Conservation (phyloP, 1,139 yeast genomes). For the Blastobotrys elegans region DNA sequence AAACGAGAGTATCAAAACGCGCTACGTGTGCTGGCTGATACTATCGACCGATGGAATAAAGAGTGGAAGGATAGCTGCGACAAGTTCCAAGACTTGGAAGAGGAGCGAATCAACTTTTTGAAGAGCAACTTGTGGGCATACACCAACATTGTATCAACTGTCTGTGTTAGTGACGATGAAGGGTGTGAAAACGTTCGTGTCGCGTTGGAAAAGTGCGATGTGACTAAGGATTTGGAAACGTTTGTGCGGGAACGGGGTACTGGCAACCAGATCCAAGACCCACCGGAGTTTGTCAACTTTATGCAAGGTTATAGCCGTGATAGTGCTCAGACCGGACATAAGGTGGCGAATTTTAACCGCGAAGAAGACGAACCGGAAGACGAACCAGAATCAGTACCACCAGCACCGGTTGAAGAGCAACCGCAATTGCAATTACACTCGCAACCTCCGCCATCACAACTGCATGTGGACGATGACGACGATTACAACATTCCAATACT, state of each 20-base stretch:
- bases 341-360: slow-evolving; percentile 31
- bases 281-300: slow-evolving; percentile 50
- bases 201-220: slow-evolving; percentile 63
- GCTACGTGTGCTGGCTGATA: slow-evolving; percentile 55
- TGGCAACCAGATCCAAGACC: slow-evolving; percentile 57
- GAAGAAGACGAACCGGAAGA: slow-evolving; percentile 11
- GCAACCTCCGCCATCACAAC: slow-evolving; percentile 11
- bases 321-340: slow-evolving; percentile 6
- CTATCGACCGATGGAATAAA: slow-evolving; percentile 65
- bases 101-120: slow-evolving; percentile 67
- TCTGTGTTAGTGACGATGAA: slow-evolving; percentile 76
- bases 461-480: slow-evolving; percentile 10
- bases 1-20: slow-evolving; percentile 58
- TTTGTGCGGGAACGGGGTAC: slow-evolving; percentile 59
- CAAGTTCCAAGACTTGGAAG: slow-evolving; percentile 70
- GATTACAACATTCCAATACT: slow-evolving; percentile 18
- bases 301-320: slow-evolving; percentile 40
- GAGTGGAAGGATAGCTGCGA: slow-evolving; percentile 76
- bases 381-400: neutral
- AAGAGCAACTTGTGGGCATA: slow-evolving; percentile 80
- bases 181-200: slow-evolving; percentile 67
- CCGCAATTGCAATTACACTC: slow-evolving; percentile 5
- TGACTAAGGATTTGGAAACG: slow-evolving; percentile 52
- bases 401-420: neutral
- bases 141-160: slow-evolving; percentile 69